These are phyloP conservation scores for Primulina eburnea DNA, from an alignment of 257 asterid species.

Conservation along the genomic window DNA sequence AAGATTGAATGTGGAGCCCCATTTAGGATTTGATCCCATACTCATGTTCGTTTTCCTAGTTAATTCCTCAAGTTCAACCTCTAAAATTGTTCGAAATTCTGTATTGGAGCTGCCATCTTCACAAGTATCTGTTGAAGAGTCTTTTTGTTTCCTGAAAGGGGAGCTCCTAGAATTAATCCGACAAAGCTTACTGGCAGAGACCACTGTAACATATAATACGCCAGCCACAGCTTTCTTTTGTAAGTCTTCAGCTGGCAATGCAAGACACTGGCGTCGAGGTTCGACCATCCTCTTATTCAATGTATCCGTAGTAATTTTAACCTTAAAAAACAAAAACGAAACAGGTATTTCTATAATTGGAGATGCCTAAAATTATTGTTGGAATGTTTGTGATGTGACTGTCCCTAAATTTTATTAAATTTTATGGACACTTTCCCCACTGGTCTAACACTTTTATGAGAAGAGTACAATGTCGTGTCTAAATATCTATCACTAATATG, in stretches of 20 bases:
- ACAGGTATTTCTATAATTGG: background rate
- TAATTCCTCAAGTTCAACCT: slow-evolving; percentile 81
- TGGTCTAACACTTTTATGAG: background rate
- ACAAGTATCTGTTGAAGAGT: slow-evolving; percentile 29
- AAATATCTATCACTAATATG: background rate
- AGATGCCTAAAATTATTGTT: background rate
- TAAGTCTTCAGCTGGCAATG: slow-evolving; percentile 73
- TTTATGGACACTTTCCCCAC: background rate
- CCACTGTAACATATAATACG: slow-evolving; percentile 52
- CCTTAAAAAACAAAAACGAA: slow-evolving; percentile 39
- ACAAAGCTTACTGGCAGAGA: slow-evolving; percentile 66
- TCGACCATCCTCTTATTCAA: slow-evolving; percentile 87
- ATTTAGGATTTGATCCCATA: slow-evolving; percentile 68
- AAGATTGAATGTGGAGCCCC: slow-evolving; percentile 82
- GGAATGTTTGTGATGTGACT: background rate
- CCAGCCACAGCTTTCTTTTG: slow-evolving; percentile 84
- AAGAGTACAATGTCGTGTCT: background rate
- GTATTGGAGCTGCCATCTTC: slow-evolving; percentile 46
- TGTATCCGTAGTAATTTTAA: slow-evolving; percentile 70
- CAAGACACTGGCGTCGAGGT: slow-evolving; percentile 86
- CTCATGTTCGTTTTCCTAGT: slow-evolving; percentile 68
- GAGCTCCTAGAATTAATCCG: slow-evolving; percentile 41
- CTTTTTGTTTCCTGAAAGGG: slow-evolving; percentile 42
- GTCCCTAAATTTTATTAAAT: background rate
- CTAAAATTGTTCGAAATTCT: slow-evolving; percentile 74